Conservation (phyloP, 257 asterid species). For the Rhazya stricta region DNA sequence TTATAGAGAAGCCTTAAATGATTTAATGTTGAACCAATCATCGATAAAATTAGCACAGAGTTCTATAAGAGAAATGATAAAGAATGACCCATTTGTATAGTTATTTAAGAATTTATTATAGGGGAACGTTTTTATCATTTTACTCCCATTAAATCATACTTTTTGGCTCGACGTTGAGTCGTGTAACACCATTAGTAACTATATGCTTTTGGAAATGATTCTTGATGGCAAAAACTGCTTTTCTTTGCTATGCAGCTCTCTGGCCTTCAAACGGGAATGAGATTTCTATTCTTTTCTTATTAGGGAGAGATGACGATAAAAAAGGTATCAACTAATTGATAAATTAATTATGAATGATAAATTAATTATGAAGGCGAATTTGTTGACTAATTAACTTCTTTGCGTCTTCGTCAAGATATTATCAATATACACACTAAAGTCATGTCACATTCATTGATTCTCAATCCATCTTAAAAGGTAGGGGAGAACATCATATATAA, state of each 20-base stretch:
- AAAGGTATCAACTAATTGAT: not conserved
- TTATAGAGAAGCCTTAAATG: too few species aligned
- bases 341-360: not conserved
- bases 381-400: not conserved
- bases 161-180: too few species aligned
- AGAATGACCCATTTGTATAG: too few species aligned
- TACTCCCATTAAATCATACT: too few species aligned
- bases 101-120: too few species aligned
- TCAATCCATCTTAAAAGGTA: not conserved
- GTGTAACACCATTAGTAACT: too few species aligned
- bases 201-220: slow-evolving; percentile 6
- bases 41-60: too few species aligned
- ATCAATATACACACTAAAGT: not conserved
- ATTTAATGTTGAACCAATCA: too few species aligned
- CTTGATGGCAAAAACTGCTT: slow-evolving; percentile 11
- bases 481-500: not conserved
- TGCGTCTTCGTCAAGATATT: not conserved
- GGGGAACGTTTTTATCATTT: too few species aligned
- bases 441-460: not conserved
- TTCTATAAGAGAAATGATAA: too few species aligned
- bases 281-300: not conserved
- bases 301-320: not conserved
- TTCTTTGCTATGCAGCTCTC: not conserved
- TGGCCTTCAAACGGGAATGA: slow-evolving; percentile 7
- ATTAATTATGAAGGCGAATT: not conserved